phyloP scores from a whole-genome alignment of 2,329 filamentous ascomycete species.

The Coniochaeta sp. region DNA sequence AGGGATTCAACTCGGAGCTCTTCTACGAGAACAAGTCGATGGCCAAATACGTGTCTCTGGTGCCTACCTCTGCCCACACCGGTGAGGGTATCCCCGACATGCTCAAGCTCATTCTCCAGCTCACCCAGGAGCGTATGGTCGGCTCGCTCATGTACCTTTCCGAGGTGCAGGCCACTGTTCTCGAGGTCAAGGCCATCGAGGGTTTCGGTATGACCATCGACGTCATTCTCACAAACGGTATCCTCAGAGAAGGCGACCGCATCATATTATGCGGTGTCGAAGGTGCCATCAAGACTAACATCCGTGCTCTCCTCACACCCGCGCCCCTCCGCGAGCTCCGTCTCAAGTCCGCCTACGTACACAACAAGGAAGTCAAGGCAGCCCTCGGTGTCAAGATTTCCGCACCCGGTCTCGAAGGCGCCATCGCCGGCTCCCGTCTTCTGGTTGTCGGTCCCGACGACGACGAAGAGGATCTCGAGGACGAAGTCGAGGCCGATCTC shows the following conservation, averaged over 20 bases:
- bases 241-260: slow-evolving; percentile 86
- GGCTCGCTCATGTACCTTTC: slow-evolving; percentile 96
- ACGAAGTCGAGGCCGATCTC: slow-evolving; percentile 93
- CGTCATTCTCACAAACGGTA: slow-evolving; percentile 92
- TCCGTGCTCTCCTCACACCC: slow-evolving; percentile 87
- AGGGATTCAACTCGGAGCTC: slow-evolving; percentile 95
- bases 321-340: slow-evolving; percentile 89
- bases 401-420: slow-evolving; percentile 88
- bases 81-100: slow-evolving; percentile 98
- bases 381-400: slow-evolving; percentile 98
- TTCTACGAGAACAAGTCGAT: slow-evolving; percentile 98
- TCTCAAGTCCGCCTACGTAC: slow-evolving; percentile 92
- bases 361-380: slow-evolving; percentile 99
- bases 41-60: slow-evolving; percentile 88
- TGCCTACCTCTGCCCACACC: slow-evolving; percentile 96
- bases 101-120: slow-evolving; percentile 86
- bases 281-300: slow-evolving; percentile 89
- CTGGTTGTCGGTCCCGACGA: slow-evolving; percentile 92
- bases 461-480: slow-evolving; percentile 92
- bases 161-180: slow-evolving; percentile 93
- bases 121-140: slow-evolving; percentile 97
- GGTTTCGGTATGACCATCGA: slow-evolving; percentile 98
- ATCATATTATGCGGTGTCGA: slow-evolving; percentile 96
- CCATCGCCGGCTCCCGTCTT: slow-evolving; percentile 91
- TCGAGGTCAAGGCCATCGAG: slow-evolving; percentile 98